Evolutionary conservation across 164 flowering plant species (phyloP), one percentile per base, ranked within the genome.

Genomic region (Brasenia schreberi): DNA sequence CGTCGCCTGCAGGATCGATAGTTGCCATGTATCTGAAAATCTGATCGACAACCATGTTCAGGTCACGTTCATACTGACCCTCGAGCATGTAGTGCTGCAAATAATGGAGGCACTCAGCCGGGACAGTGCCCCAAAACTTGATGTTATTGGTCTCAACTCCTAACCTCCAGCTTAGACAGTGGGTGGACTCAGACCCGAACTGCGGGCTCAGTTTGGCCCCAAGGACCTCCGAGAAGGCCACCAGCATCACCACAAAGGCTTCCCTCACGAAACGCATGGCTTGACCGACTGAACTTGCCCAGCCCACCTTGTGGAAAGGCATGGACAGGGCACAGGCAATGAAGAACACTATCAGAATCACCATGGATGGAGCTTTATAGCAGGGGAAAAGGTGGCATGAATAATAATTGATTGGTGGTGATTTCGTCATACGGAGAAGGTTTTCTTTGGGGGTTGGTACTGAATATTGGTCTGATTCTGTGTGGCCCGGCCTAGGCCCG

Each of bases 151-250:
- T 68, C 81, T 92, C 97, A 67, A 85, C 94, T 9, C 78, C 90
- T 70, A 86, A 23, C 72, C 97, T 74, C 97, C 97, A 91, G 77
- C 97, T 86, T 81, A 84, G 66, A 77, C 92, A 89, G 65, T 77
- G 68, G 59, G 73, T 0, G 5, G 33, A 43, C 10, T 52, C 67
- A 11, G 17, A 18, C 19, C 16, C 64, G 3, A 11, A 2, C 62
- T 62, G 49, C 5, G 61, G n/a, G 12, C 9, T 9, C 17, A 43
- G 64, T 62, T 39, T 64, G 6, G 56, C 59, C 12, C 61, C 66
- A 1, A 19, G 58, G 59, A 73, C 42, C 62, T 43, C 66, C 10
- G 70, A 65, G 69, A 59, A 71, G 6, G 69, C 42, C 14, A 68
- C 58, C 39, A 76, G 12, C 70, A 69, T 56, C 62, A 76, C 7